Evolutionary conservation across 169 alveolate genomes (phyloP), one percentile per base, ranked within the genome.

Genomic region (Perkinsus olseni): DNA sequence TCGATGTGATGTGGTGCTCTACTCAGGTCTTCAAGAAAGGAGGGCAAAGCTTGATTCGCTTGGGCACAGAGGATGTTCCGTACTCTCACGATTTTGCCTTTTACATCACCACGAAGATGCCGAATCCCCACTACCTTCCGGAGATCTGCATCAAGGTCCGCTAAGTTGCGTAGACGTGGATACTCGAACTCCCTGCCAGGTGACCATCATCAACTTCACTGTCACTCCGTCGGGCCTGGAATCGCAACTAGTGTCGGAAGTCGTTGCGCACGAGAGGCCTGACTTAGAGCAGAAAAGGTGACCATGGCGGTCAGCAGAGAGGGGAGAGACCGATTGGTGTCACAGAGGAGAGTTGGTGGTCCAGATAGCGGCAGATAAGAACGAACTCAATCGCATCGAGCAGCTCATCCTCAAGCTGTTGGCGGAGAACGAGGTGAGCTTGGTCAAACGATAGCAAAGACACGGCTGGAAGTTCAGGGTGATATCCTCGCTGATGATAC

Each of bases 201-300:
- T 93, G 95, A 97, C 99, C 4, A 96, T 98, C 92, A 97, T 98
- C 93, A 98, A 98, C 95, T 98, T 98, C 96, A 97, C 99, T 40
- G 99, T 98, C 74, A 98, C 99, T 0, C 98, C 98, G 37, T 95
- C 95, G 95, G 99, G 99, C 91, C 97, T 98, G 38, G 99, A 98
- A 96, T 99, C 98, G 93, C 98, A 98, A 95, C 93, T 98, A 93
- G 96, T 98, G 38, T 98, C 97, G 1, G 99, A 97, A 95, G 99
- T 97, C 91, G 98, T 98, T 39, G 96, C 96, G 92, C 97, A 96
- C 93, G 99, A 98, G 94, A 94, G 96, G 94, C 98, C 98, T 3
- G 98, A 98, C 92, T 94, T 98, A 92, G 98, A 97, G 62, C 96
- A 96, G 94, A 13, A 62, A 24, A 96, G 97, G 82, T 62, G 34